Evolutionary conservation across 768 basidiomycete species (phyloP).

Genomic region (Galerina sulciceps): DNA sequence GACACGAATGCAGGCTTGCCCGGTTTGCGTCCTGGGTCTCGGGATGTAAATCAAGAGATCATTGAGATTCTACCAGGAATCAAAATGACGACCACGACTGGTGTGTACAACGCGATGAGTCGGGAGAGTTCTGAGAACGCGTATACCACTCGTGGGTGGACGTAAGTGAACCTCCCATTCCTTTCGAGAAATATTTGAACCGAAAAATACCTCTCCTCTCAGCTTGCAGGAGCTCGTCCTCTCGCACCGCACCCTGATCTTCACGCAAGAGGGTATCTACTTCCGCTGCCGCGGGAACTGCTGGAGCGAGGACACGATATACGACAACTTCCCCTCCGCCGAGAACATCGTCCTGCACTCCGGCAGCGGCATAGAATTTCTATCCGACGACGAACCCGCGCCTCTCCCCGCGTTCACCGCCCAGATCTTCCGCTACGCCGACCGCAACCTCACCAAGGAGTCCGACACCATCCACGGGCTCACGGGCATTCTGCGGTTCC

Average conservation of each 20-base stretch:
- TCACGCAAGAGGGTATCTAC: neutral
- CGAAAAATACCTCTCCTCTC: neutral
- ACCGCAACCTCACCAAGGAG: neutral
- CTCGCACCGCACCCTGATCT: neutral
- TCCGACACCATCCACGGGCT: neutral
- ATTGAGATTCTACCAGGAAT: neutral
- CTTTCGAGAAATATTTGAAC: neutral
- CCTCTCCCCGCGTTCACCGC: neutral
- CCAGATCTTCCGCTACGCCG: neutral
- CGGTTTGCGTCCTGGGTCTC: neutral
- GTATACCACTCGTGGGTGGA: neutral
- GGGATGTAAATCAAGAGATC: neutral
- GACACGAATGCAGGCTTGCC: neutral
- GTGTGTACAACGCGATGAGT: neutral
- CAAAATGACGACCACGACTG: neutral
- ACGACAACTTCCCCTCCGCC: neutral
- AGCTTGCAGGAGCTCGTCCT: neutral
- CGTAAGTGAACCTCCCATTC: neutral
- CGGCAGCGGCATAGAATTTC: neutral
- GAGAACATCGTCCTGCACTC: neutral
- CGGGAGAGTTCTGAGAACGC: neutral
- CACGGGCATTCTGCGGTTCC: neutral
- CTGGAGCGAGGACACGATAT: constrained; percentile 7
- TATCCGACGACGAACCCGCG: neutral
- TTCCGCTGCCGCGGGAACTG: constrained; percentile 1